A percentile compares a stretch with the other conserved stretches of the same genome.
phyloP scores from a whole-genome alignment of 441 rosid genomes.

The Gossypium aridum region DNA sequence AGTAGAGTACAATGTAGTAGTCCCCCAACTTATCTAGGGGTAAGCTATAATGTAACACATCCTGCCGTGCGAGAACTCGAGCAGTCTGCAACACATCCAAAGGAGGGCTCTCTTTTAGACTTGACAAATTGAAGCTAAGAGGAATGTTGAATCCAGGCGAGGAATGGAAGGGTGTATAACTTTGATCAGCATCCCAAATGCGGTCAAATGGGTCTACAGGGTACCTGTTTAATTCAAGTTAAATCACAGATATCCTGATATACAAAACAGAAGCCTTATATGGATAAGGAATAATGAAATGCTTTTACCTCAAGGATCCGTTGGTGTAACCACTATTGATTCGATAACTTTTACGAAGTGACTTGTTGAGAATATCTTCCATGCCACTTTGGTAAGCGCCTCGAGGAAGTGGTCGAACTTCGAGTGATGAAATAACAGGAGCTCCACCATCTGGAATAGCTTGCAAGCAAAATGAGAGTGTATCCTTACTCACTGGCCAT shows the following conservation, averaged over 20 bases:
- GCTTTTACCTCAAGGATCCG: conserved; percentile 16
- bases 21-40: conserved; percentile 41
- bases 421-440: conserved; percentile 77
- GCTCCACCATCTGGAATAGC: conserved; percentile 38
- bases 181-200: conserved; percentile 77
- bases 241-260: too few species aligned
- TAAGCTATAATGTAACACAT: conserved; percentile 54
- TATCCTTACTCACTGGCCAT: conserved; percentile 47
- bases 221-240: conserved; percentile 37
- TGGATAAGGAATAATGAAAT: too few species aligned
- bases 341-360: conserved; percentile 49
- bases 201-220: conserved; percentile 83
- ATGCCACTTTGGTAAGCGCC: conserved; percentile 55
- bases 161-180: conserved; percentile 49
- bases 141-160: conserved; percentile 33
- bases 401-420: conserved; percentile 70
- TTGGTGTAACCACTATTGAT: conserved; percentile 64
- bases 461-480: conserved; percentile 48
- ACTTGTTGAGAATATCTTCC: conserved; percentile 28
- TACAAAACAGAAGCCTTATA: neutral
- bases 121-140: conserved; percentile 29
- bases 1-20: conserved; percentile 71
- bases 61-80: conserved; percentile 53
- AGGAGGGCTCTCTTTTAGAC: conserved; percentile 60
- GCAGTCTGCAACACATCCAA: conserved; percentile 67